Evolutionary conservation across 2,329 filamentous ascomycete genomes (phyloP), one percentile per base, ranked within the genome.

Genomic region (Xylariaceae sp.): DNA sequence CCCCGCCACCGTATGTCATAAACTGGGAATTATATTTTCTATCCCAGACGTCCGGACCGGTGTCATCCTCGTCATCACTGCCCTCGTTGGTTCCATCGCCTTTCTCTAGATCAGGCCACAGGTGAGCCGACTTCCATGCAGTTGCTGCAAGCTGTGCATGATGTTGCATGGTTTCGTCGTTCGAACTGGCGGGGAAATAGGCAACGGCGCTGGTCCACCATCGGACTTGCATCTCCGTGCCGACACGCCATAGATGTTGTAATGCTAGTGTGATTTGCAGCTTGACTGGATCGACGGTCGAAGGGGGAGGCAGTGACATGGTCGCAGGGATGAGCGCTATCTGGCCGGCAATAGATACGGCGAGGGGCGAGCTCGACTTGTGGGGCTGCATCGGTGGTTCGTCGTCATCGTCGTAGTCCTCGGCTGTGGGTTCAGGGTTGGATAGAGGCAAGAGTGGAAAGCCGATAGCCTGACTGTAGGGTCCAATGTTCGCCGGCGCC

Each of bases 401-500:
- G 47, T 51, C 44, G 49, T 58, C 54, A 45, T 5, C 51, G 13
- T 68, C 66, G 23, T 30, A 30, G 7, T 71, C 60, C 7, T 39
- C 9, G 4, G n/a, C 51, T 15, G 48, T 18, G 9, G 15, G 49
- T 42, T 58, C 45, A 23, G 53, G 51, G 71, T 74, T 9, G 9
- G 57, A 51, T 11, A 53, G 52, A 42, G 51, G 39, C 7, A 73
- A 53, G 1, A 79, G 69, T 9, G 78, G 77, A 9, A 84, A 75
- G 1, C 82, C 79, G 53, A 94, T 85, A 3, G 92, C 91, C 76
- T 99, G 94, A 58, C 92, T 97, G 74, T 97, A 97, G 0, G 94
- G 94, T 0, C 94, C 94, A 56, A 99, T 97, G 70, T 97, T 97
- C 17, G 94, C 93, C 0, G 94, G 94, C 0, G 94, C 94, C 94